A percentile compares a stretch with the other conserved stretches of the same genome.
Conservation (phyloP, 73 alveolate genomes). For the Symbiodinium natans region DNA sequence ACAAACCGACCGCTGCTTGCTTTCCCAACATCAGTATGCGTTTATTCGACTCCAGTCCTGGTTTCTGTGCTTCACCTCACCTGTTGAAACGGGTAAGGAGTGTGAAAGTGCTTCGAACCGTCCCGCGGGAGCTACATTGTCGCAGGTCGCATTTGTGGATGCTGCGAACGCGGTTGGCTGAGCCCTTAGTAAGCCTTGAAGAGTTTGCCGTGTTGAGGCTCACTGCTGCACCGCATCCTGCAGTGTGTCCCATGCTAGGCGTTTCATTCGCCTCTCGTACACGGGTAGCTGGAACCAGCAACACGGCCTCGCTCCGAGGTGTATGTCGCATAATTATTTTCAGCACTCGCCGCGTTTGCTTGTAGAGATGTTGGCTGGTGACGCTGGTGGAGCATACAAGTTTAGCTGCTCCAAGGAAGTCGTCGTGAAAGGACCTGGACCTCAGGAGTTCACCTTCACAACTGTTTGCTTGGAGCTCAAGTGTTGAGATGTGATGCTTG, state of each 20-base stretch:
- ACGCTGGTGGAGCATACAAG: too few species aligned
- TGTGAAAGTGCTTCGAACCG: too few species aligned
- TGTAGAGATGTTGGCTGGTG: too few species aligned
- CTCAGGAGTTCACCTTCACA: slow-evolving; percentile 41
- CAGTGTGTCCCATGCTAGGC: not conserved
- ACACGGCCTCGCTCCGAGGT: slow-evolving; percentile 5
- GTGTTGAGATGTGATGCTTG: not conserved
- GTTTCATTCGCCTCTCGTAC: slow-evolving; percentile 37
- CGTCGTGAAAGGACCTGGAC: slow-evolving; percentile 52
- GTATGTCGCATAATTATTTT: not conserved
- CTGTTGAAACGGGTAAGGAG: too few species aligned
- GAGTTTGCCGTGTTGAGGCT: not conserved
- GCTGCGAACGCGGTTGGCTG: slow-evolving; percentile 51
- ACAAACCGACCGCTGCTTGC: too few species aligned
- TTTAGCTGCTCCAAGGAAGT: slow-evolving; percentile 34
- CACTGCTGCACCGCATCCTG: not conserved
- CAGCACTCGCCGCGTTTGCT: not conserved
- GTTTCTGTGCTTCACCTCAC: too few species aligned
- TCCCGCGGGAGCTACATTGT: too few species aligned
- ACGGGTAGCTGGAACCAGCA: slow-evolving; percentile 72
- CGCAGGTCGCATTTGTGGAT: slow-evolving; percentile 74
- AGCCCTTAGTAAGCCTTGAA: not conserved
- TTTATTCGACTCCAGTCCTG: too few species aligned
- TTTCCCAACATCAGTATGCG: too few species aligned
- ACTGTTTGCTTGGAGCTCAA: slow-evolving; percentile 23